Conservation (phyloP, 2,329 filamentous ascomycete species). For the Sclerotinia subarctica region DNA sequence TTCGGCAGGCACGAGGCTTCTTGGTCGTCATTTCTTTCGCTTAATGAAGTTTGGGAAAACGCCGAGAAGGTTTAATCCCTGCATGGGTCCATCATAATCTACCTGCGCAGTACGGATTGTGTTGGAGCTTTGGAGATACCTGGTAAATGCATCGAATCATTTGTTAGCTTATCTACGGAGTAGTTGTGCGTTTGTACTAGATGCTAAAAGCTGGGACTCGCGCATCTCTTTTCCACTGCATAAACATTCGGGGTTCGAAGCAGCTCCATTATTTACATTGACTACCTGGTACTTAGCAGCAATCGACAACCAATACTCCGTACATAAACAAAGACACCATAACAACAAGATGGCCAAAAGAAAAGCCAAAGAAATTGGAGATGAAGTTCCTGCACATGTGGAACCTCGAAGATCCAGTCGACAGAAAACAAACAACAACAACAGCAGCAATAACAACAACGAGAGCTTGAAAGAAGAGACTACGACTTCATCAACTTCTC, state of each 20-base stretch:
- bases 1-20: conserved; percentile 18
- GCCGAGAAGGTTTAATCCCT: conserved; percentile 4
- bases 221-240: background rate
- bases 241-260: background rate
- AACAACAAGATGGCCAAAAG: conserved; percentile 32
- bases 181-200: background rate
- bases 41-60: conserved; percentile 15
- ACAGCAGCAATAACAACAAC: background rate
- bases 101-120: too few relatives aligned
- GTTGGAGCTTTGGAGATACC: background rate
- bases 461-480: conserved; percentile 21
- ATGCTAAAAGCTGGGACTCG: background rate
- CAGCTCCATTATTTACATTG: background rate
- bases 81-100: background rate
- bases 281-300: background rate
- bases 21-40: conserved; percentile 16
- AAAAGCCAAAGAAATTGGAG: conserved; percentile 31
- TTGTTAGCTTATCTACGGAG: background rate
- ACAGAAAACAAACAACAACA: conserved; percentile 18
- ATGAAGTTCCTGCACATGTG: background rate
- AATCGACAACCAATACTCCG: background rate
- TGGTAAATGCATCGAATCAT: background rate
- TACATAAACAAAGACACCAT: background rate
- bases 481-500: conserved; percentile 18
- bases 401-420: conserved; percentile 34